Evolutionary conservation across 345 rosid genomes (phyloP), one percentile per base, ranked within the genome.

Genomic region (Rhodomyrtus tomentosa): DNA sequence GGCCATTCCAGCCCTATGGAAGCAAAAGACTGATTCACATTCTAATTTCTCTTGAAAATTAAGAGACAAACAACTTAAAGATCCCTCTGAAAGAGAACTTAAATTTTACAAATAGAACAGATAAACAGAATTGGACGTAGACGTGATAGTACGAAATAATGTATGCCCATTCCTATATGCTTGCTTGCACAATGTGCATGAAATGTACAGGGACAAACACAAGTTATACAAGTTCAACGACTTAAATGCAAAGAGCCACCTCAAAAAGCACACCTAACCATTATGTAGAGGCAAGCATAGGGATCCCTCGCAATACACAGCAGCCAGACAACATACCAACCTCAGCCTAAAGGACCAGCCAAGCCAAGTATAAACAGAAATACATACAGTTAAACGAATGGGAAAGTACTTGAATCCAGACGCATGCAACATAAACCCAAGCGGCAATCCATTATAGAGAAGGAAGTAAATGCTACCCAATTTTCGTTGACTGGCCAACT

Each of bases 401-500:
- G 25, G 6, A 21, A 68, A 68, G 79, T 38, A 68, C 1, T 68
- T 36, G 6, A 9, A 68, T 7, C 18, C 55, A 36, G n/a, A 54
- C 29, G 29, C 38, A 51, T 32, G 58, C 42, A 82, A 82, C 21
- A 50, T 45, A 42, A 48, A 27, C 25, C 59, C 55, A 53, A 32
- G 11, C 15, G 32, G 24, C 51, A 83, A 45, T 50, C 45, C 45
- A 68, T 10, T 5, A 20, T 11, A 54, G 51, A 58, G 5, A 45
- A 54, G 29, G 10, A 21, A 38, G 38, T 45, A 38, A 36, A 80
- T n/a, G 56, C 15, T 89, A 93, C 98, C 95, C 98, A 56, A 92
- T 91, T 81, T 83, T 91, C 49, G 95, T 86, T n/a, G 87, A 93
- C 52, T 83, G 89, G 62, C 94, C 98, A 22, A 94, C 81, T 25